A percentile compares a stretch with the other conserved stretches of the same genome.
Conservation (phyloP, 495 filamentous ascomycete genomes). For the Oleoguttula mirabilis region DNA sequence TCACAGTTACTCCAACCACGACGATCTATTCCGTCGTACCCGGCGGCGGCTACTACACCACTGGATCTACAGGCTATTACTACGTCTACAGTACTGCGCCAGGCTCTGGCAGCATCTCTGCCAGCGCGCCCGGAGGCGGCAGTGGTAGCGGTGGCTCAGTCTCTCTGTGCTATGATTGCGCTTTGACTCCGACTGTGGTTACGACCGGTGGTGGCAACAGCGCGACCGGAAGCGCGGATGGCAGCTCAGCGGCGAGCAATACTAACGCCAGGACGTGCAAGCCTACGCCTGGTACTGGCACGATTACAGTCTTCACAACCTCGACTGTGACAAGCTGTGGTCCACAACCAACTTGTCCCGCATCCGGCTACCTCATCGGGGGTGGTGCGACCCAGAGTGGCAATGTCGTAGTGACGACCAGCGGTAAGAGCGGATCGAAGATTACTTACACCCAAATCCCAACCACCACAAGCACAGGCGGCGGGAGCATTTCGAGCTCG, state of each 20-base stretch:
- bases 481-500: background rate
- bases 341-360: constrained; percentile 13
- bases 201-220: background rate
- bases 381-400: constrained; percentile 6
- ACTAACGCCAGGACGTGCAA: constrained; percentile 5
- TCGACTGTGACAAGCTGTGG: constrained; percentile 15
- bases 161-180: constrained; percentile 13
- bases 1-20: constrained; percentile 7
- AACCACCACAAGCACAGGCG: background rate
- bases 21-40: constrained; percentile 1
- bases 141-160: background rate
- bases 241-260: no score
- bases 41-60: constrained; percentile 2
- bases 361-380: constrained; percentile 6
- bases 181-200: constrained; percentile 13
- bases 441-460: constrained; percentile 11
- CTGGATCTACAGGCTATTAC: constrained; percentile 1
- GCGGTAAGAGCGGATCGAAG: background rate
- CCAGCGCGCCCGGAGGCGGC: background rate
- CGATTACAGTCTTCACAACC: constrained; percentile 16
- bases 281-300: background rate
- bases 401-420: constrained; percentile 5
- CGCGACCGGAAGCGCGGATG: background rate
- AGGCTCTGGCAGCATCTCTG: background rate
- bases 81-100: constrained; percentile 8